Conservation (phyloP, 2,329 filamentous ascomycete genomes). For the Niveomyces coronatus region DNA sequence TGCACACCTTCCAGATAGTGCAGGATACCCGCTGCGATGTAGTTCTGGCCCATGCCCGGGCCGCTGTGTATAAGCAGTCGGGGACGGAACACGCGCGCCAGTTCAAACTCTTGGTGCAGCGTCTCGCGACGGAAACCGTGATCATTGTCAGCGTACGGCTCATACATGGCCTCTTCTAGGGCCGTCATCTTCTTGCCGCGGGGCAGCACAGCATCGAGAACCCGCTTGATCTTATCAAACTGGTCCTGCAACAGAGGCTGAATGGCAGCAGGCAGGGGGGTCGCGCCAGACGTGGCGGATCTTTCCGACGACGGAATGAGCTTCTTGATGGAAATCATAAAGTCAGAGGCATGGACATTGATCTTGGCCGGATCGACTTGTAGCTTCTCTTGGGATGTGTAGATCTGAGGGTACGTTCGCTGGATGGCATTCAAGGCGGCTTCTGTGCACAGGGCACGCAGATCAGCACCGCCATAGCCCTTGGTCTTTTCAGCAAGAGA, state of each 20-base stretch:
- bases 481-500: slow-evolving; percentile 82
- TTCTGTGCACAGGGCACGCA: slow-evolving; percentile 90
- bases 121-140: slow-evolving; percentile 79
- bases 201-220: slow-evolving; percentile 69
- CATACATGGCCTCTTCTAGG: slow-evolving; percentile 85
- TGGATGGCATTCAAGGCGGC: slow-evolving; percentile 93
- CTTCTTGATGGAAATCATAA: slow-evolving; percentile 94
- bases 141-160: slow-evolving; percentile 73
- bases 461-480: slow-evolving; percentile 91
- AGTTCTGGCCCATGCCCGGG: slow-evolving; percentile 87
- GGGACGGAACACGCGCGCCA: slow-evolving; percentile 77
- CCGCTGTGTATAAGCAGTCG: slow-evolving; percentile 73
- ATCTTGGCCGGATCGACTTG: slow-evolving; percentile 80
- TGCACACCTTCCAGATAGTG: slow-evolving; percentile 90
- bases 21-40: slow-evolving; percentile 73
- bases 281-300: slow-evolving; percentile 74
- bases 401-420: slow-evolving; percentile 92
- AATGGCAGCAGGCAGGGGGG: slow-evolving; percentile 67
- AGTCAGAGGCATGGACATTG: slow-evolving; percentile 81
- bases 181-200: slow-evolving; percentile 80
- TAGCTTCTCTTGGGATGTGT: slow-evolving; percentile 80
- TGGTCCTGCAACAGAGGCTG: slow-evolving; percentile 72
- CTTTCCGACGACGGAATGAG: slow-evolving; percentile 92
- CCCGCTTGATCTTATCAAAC: slow-evolving; percentile 54
- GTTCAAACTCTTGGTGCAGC: slow-evolving; percentile 68